Base-by-base conservation (phyloP, 2,329 filamentous ascomycete species). In the Chrysoporthe puriensis region DNA sequence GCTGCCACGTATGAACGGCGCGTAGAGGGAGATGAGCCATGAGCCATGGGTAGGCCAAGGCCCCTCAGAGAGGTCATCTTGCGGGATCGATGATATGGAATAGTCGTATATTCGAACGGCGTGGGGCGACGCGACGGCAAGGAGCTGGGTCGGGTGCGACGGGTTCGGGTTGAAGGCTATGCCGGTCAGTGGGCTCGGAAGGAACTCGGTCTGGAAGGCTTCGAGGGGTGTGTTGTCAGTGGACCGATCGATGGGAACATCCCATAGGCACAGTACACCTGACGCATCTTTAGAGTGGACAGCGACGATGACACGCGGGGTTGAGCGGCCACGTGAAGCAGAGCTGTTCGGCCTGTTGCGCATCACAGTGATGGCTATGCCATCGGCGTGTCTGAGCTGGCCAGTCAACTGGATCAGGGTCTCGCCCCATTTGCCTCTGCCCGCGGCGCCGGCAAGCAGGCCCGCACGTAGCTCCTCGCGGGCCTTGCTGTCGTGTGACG, bases 401-500 rank as follows among this genome's bases (percentile, higher is more conserved):
- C 88, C 87, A 21, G 77, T 77, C 7, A 91, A 80, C 13, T 84
- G 74, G 1, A 84, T 80, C 34, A 90, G 76, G 0, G 82, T 84
- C 76, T 90, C 88, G 7, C 87, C 87, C 87, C 88, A 90, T n/a
- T 82, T 83, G 50, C 88, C 87, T 43, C 83, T 86, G 21, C 88
- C 88, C 46, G 85, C 85, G 69, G 82, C 84, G 26, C 82, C 85
- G 8, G 84, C 82, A 62, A 87, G 74, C 11, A 88, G 79, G 67
- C 80, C 82, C 21, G 78, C 76, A 64, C 80, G 82, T 34, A 90
- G 78, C 68, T 88, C 85, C 3, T 82, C 79, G 13, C 87, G 80
- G 2, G 81, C 79, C 73, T 89, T 90, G 75, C 85, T 88, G 72
- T 83, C 80, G 13, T 85, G 83, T 2, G 87, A 90, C 0, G 88